phyloP scores from a whole-genome alignment of 306 rosid genomes.

The Urtica urens region DNA sequence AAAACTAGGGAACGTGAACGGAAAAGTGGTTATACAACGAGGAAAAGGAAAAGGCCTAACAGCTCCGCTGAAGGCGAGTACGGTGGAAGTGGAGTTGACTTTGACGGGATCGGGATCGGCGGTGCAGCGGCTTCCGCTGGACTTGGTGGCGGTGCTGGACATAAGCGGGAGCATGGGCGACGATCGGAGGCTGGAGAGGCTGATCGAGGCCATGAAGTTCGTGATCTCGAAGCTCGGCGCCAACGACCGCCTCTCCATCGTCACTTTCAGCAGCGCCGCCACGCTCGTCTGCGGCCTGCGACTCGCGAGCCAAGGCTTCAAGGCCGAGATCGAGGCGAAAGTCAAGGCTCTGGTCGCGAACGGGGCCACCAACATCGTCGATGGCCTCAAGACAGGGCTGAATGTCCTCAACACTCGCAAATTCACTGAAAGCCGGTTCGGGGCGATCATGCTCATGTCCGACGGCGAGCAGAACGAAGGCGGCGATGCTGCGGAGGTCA shows the following conservation, averaged over 20 bases:
- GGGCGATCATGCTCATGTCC: background rate
- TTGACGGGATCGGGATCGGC: background rate
- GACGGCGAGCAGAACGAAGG: background rate
- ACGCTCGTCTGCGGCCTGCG: too few species aligned
- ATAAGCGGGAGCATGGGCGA: slow-evolving; percentile 25
- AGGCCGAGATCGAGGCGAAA: background rate
- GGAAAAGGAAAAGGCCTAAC: too few species aligned
- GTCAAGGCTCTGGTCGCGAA: background rate
- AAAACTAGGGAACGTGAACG: too few species aligned
- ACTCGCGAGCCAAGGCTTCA: too few species aligned
- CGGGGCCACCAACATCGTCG: background rate
- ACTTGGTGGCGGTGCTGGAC: slow-evolving; percentile 27
- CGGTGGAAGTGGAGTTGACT: background rate
- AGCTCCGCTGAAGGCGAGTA: background rate
- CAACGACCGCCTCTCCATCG: too few species aligned
- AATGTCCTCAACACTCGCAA: background rate
- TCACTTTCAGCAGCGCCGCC: too few species aligned
- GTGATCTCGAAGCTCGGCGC: too few species aligned
- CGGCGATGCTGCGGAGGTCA: background rate
- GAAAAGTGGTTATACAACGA: too few species aligned
- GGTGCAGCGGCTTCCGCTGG: slow-evolving; percentile 9
- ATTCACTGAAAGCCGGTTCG: background rate
- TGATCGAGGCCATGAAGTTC: too few species aligned
- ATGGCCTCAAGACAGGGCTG: background rate
- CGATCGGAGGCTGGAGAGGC: too few species aligned